Evolutionary conservation across 345 rosid genomes (phyloP), one percentile per base, ranked within the genome.

Genomic region (Eutrema heterophyllum): DNA sequence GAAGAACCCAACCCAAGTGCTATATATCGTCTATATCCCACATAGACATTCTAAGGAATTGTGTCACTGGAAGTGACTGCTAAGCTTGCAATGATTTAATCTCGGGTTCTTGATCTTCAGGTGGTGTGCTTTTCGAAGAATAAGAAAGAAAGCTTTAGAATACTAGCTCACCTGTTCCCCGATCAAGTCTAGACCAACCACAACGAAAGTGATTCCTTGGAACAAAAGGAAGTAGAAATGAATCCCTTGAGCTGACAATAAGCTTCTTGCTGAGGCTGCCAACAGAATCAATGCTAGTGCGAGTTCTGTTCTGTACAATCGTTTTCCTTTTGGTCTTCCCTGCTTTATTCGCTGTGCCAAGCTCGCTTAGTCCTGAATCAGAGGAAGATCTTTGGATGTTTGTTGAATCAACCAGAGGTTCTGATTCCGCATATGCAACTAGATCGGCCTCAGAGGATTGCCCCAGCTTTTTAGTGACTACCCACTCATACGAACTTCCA

Each of bases 391-490:
- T 75, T 3, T 71, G 80, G 7, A 90, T 54, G 18, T 5, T 61
- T 21, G 77, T 46, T 6, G 83, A 52, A 49, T 78, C 84, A 6
- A 63, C 55, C 13, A 85, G 64, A 9, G 84, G 45, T 62, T 83
- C 92, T 76, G 87, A 80, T 45, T 88, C 92, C 0, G 87, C 93
- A 0, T 88, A 78, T 7, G 92, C 86, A 58, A 89, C 7, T 36
- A 90, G 85, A 81, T 92, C 98, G 2, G 96, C 84, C 81, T 92
- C 98, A 4, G 98, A 92, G 64, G 98, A 87, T 80, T 97, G 86
- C 52, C 98, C 98, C 29, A 86, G 79, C 76, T 93, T 93, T 77
- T 93, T 93, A 32, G 98, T 93, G 12, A 88, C 98, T 76, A 93
- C 72, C 98, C 98, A 93, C 73, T 93, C 98, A 8, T 90, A 90